Conservation (phyloP, 1,139 yeast species). For the Pichia sp. region DNA sequence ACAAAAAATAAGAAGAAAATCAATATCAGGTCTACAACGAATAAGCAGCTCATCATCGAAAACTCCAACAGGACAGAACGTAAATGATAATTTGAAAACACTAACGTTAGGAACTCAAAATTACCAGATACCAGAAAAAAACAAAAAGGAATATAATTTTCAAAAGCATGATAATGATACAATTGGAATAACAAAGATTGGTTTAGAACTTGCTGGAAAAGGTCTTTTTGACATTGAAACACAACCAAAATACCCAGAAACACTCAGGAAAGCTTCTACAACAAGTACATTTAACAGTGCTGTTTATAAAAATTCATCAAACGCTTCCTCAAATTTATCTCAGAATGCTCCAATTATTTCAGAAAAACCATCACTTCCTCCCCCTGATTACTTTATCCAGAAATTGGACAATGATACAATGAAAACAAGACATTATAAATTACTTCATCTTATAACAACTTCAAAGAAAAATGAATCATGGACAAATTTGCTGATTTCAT, state of each 20-base stretch:
- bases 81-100: not conserved
- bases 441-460: constrained; percentile 36
- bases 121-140: not conserved
- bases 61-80: not conserved
- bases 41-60: not conserved
- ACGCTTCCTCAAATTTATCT: not conserved
- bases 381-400: constrained; percentile 42
- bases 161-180: not conserved
- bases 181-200: constrained; percentile 17
- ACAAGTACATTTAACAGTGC: not conserved
- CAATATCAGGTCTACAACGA: constrained; percentile 1
- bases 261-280: not conserved
- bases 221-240: constrained; percentile 10
- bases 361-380: constrained; percentile 13
- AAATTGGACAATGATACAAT: constrained; percentile 36
- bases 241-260: not conserved
- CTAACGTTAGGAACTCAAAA: not conserved
- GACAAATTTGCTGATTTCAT: constrained; percentile 40
- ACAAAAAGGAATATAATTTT: not conserved
- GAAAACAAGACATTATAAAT: constrained; percentile 37
- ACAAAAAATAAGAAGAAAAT: constrained; percentile 2
- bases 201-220: constrained; percentile 25
- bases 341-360: not conserved
- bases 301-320: not conserved
- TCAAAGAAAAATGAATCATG: constrained; percentile 36